Conservation (phyloP, 495 filamentous ascomycete species). For the Podospora pseudoanserina region DNA sequence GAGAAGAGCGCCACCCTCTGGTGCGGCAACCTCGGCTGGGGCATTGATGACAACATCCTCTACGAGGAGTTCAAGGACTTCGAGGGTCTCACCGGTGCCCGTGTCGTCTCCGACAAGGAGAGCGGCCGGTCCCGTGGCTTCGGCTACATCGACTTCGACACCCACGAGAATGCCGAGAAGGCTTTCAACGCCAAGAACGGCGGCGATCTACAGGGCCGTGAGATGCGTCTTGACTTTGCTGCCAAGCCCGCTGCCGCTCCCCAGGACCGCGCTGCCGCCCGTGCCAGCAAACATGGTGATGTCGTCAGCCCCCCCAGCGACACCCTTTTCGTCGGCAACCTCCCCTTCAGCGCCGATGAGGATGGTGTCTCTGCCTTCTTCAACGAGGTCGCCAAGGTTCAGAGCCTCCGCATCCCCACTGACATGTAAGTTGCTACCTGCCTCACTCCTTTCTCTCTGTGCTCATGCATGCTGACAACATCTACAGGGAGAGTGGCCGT, state of each 20-base stretch:
- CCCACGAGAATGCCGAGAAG: slow-evolving; percentile 63
- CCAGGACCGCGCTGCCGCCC: slow-evolving; percentile 59
- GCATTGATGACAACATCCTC: slow-evolving; percentile 88
- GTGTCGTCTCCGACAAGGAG: slow-evolving; percentile 80
- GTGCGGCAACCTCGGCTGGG: slow-evolving; percentile 93
- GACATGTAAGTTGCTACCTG: slow-evolving; percentile 54
- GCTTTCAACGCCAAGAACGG: slow-evolving; percentile 80
- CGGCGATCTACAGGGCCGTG: slow-evolving; percentile 75
- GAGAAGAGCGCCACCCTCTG: slow-evolving; percentile 68
- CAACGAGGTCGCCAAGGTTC: slow-evolving; percentile 63
- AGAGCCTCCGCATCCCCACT: slow-evolving; percentile 83
- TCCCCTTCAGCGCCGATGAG: slow-evolving; percentile 80
- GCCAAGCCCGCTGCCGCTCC: slow-evolving; percentile 58
- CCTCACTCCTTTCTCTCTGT: not conserved
- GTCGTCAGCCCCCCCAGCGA: slow-evolving; percentile 67
- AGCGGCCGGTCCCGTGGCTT: slow-evolving; percentile 88
- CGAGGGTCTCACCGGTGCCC: slow-evolving; percentile 69
- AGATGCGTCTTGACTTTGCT: slow-evolving; percentile 86
- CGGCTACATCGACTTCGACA: slow-evolving; percentile 90
- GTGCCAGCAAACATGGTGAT: slow-evolving; percentile 77
- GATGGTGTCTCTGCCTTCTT: slow-evolving; percentile 72
- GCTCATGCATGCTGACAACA: slow-evolving; percentile 36
- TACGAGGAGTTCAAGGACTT: slow-evolving; percentile 79
- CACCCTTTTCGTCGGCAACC: slow-evolving; percentile 92
- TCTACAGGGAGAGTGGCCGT: slow-evolving; percentile 66